Conservation (phyloP, 2,329 filamentous ascomycete genomes). For the Penicillium sp. region DNA sequence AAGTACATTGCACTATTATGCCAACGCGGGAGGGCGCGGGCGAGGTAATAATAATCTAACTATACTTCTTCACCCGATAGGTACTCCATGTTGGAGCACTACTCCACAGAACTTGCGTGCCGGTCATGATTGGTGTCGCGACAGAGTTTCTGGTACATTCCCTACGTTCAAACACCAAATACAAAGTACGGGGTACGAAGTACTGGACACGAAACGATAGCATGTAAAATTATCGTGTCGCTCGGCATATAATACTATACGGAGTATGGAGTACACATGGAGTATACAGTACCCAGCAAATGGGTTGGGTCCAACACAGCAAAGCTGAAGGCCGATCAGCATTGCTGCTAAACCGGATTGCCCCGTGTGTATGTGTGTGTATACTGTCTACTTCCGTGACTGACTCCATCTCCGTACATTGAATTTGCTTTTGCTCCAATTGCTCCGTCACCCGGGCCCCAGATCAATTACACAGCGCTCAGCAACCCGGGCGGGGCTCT, state of each 20-base stretch:
- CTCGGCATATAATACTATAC: slow-evolving; percentile 1
- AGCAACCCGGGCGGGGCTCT: slow-evolving; percentile 16
- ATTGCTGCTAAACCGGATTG: not conserved
- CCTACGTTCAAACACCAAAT: not conserved
- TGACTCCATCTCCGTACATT: slow-evolving; percentile 1
- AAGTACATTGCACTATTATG: not conserved
- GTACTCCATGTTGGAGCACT: not conserved
- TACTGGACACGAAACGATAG: not conserved
- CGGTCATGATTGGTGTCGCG: slow-evolving; percentile 1
- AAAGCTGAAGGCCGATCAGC: slow-evolving; percentile 19
- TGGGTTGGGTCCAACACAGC: slow-evolving; percentile 4
- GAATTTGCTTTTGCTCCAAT: not conserved
- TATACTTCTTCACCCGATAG: not conserved
- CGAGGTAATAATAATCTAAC: not conserved
- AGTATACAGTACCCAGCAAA: not conserved
- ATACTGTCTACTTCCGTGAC: not conserved
- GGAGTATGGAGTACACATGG: not conserved
- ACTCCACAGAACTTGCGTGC: slow-evolving; percentile 3
- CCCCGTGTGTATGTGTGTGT: not conserved
- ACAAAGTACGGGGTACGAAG: too few species aligned
- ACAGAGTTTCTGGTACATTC: slow-evolving; percentile 4
- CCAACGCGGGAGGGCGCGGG: not conserved
- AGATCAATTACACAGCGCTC: slow-evolving; percentile 19
- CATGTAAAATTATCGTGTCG: not conserved
- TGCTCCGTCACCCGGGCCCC: slow-evolving; percentile 5